Evolutionary conservation across 2,329 filamentous ascomycete species (phyloP), one percentile per base, ranked within the genome.

Genomic region (Beauveria sp.): DNA sequence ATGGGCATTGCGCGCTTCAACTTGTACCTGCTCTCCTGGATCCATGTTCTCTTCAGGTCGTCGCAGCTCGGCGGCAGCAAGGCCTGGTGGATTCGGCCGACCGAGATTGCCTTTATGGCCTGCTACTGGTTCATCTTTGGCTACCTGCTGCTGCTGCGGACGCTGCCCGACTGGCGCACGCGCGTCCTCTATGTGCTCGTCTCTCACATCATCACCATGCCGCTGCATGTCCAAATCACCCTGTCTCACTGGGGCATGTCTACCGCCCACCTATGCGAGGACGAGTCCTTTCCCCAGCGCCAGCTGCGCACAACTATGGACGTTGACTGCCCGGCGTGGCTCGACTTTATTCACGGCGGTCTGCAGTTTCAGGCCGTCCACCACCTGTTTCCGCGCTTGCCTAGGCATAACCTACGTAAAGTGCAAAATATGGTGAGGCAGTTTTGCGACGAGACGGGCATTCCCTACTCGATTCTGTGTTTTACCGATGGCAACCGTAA

Each of bases 291-390:
- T 68, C 78, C 86, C 0, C 86, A 89, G 74, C 84, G 85, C 67
- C 86, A 88, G 79, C 75, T 90, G 43, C 80, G 87, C 50, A 90
- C 87, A 3, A 89, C 86, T 28, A 88, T 90, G 86, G 87, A 90
- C 67, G 83, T 90, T 53, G 86, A 88, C 67, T 90, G 87, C 72
- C 87, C 87, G 0, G 75, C 79, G 26, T 90, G 87, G 87, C 75
- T 90, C 28, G 87, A 90, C 70, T 90, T 86, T 66, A 79, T 89
- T 69, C 87, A 90, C 70, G 87, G 87, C 54, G 87, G 87, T 1
- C 76, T 90, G 30, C 87, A 90, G 73, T 90, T 90, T 73, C 87
- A 90, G 72, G 86, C 83, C 7, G 81, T 89, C 2, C 87, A 90
- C 71, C 87, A 90, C 66, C 72, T 90, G 12, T 90, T 86, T 68